A percentile compares a stretch with the other conserved stretches of the same genome.
phyloP scores from a whole-genome alignment of 305 asterid species.

The Euphrasia arctica region DNA sequence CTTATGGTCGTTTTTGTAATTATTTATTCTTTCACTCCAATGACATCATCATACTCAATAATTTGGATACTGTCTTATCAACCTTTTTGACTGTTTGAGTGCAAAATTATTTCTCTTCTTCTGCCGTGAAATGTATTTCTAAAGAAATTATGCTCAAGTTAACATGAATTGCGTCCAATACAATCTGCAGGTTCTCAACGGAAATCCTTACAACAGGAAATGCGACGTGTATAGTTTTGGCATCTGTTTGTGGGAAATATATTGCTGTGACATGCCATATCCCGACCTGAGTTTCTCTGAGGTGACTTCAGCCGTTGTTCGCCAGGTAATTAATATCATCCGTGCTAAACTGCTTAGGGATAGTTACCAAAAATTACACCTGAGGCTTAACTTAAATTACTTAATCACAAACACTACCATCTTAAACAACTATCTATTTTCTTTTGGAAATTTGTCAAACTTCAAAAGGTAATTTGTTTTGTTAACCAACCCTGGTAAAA shows the following conservation, averaged over 20 bases:
- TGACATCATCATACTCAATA: too few species aligned
- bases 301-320: conserved; percentile 85
- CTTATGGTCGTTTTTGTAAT: too few species aligned
- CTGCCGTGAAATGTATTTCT: too few species aligned
- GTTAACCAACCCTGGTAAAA: too few species aligned
- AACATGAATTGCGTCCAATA: neutral
- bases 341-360: conserved; percentile 1
- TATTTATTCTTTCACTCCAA: too few species aligned
- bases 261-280: conserved; percentile 86
- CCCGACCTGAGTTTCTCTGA: conserved; percentile 81
- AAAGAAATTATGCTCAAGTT: neutral
- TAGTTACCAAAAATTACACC: neutral
- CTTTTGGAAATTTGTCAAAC: too few species aligned
- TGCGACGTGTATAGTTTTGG: conserved; percentile 87
- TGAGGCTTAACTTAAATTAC: neutral
- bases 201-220: conserved; percentile 72
- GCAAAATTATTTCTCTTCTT: too few species aligned
- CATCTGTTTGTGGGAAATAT: conserved; percentile 81
- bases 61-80: too few species aligned
- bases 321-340: conserved; percentile 45
- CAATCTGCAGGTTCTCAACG: conserved; percentile 68
- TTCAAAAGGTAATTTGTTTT: too few species aligned
- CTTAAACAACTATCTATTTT: neutral
- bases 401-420: neutral
- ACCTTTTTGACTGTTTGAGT: too few species aligned